These are phyloP conservation scores for Flaveria brownii DNA, from an alignment of 129 eudicot species.

Conservation along the genomic window DNA sequence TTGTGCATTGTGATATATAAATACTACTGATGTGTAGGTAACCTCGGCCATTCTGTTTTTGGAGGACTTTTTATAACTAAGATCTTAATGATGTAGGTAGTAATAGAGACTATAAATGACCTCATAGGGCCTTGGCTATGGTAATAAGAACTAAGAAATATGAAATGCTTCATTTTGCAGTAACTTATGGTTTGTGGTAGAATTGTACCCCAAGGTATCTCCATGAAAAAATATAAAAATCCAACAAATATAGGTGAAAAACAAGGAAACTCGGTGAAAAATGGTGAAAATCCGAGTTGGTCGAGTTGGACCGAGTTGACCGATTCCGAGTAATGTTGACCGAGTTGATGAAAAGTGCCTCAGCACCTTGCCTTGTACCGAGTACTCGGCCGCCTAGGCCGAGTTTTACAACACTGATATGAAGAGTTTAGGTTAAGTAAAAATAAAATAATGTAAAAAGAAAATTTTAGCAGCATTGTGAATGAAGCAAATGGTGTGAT, in stretches of 20 bases:
- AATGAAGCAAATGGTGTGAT: constrained; percentile 5
- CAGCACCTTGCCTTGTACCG: too few species aligned
- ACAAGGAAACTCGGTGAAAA: too few species aligned
- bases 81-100: not conserved
- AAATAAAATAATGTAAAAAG: not conserved
- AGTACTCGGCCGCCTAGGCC: too few species aligned
- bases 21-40: not conserved
- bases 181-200: not conserved
- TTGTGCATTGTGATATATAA: not conserved
- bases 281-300: too few species aligned
- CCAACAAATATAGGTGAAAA: too few species aligned
- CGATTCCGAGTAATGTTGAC: too few species aligned
- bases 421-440: not conserved
- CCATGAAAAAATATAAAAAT: too few species aligned
- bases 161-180: not conserved
- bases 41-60: not conserved
- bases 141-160: not conserved
- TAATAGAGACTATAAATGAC: not conserved
- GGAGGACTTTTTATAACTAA: not conserved
- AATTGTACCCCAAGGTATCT: too few species aligned
- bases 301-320: too few species aligned
- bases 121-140: not conserved
- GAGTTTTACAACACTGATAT: too few species aligned
- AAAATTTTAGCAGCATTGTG: not conserved
- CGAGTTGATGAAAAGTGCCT: too few species aligned